Conservation (phyloP, 1,139 yeast species). For the Pichia sp. region DNA sequence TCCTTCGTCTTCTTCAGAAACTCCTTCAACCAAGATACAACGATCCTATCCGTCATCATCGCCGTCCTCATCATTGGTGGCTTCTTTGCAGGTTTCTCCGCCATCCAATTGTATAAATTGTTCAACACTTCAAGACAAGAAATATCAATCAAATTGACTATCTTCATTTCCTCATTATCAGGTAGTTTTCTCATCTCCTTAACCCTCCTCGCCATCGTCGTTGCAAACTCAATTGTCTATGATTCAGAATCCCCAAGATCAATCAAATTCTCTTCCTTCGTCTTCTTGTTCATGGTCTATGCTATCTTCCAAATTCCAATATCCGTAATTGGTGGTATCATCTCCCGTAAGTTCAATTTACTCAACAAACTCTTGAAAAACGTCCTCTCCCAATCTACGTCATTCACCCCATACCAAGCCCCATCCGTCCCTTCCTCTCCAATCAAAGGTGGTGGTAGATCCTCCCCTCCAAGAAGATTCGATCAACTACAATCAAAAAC, state of each 20-base stretch:
- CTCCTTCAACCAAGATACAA: conserved; percentile 51
- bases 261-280: conserved; percentile 70
- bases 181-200: conserved; percentile 64
- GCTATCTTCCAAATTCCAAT: conserved; percentile 70
- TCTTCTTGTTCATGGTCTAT: conserved; percentile 57
- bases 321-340: conserved; percentile 67
- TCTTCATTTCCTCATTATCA: conserved; percentile 46
- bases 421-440: not conserved
- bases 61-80: conserved; percentile 68
- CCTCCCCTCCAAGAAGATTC: too few relatives aligned
- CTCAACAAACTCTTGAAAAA: conserved; percentile 16
- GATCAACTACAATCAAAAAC: conserved; percentile 32
- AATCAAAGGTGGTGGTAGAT: not conserved
- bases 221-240: conserved; percentile 71
- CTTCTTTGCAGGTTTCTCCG: conserved; percentile 67
- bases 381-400: conserved; percentile 10
- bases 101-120: conserved; percentile 58
- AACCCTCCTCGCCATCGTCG: conserved; percentile 50
- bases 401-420: not conserved
- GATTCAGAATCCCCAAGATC: conserved; percentile 75
- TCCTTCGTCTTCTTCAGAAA: conserved; percentile 54
- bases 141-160: conserved; percentile 11
- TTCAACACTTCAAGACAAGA: too few relatives aligned
- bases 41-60: conserved; percentile 60
- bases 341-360: conserved; percentile 44